phyloP scores from a whole-genome alignment of 73 alveolate species.

The Paramecium octaurelia region DNA sequence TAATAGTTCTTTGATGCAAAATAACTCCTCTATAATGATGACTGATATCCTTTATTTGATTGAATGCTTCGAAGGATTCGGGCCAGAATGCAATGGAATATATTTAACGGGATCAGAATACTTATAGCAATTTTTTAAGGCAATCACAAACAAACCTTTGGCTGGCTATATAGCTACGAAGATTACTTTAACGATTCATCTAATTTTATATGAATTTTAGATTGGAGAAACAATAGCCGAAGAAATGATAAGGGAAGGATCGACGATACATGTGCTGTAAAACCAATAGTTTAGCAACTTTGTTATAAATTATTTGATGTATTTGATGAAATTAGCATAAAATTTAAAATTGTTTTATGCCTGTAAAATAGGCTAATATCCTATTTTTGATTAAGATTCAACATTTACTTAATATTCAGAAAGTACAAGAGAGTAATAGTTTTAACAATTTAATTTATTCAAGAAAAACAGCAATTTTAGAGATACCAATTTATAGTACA shows the following conservation, averaged over 20 bases:
- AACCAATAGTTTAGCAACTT: not conserved
- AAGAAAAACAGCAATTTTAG: not conserved
- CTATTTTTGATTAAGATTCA: constrained; percentile 13
- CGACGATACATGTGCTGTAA: not conserved
- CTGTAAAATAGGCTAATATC: constrained; percentile 42
- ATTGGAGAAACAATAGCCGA: constrained; percentile 29
- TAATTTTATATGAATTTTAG: not conserved
- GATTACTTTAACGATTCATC: not conserved
- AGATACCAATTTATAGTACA: constrained; percentile 31
- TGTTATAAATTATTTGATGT: constrained; percentile 21
- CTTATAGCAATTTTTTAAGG: not conserved
- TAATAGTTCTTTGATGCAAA: constrained; percentile 5
- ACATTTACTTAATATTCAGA: constrained; percentile 1
- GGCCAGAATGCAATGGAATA: constrained; percentile 49
- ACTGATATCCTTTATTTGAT: not conserved
- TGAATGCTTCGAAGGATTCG: constrained; percentile 43
- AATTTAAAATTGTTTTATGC: constrained; percentile 38
- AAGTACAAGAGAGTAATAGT: not conserved
- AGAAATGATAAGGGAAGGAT: not conserved
- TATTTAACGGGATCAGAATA: constrained; percentile 38
- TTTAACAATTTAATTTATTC: not conserved
- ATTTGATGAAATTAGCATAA: constrained; percentile 21
- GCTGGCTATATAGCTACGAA: not conserved
- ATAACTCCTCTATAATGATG: not conserved
- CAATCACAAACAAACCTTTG: not conserved